Conservation (phyloP, 805 yeast species). For the Saturnispora dispora region DNA sequence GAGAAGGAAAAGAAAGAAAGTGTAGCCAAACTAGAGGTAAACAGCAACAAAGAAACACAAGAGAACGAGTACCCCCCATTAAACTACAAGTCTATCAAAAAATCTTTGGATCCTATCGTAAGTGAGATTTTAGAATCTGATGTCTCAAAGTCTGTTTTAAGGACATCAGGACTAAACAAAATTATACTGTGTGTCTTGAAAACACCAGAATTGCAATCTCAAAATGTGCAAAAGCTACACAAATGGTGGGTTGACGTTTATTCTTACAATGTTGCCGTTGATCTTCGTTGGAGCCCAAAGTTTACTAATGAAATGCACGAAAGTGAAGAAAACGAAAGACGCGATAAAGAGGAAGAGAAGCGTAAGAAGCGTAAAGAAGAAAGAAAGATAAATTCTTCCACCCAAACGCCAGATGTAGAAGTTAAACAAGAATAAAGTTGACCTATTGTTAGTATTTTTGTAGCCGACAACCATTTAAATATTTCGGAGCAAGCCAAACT, state of each 20-base stretch:
- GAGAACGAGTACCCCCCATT: conserved; percentile 6
- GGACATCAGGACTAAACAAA: conserved; percentile 26
- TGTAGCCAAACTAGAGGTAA: neutral
- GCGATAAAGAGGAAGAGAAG: conserved; percentile 34
- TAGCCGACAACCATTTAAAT: neutral
- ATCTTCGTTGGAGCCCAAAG: conserved; percentile 23
- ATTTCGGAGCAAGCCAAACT: neutral
- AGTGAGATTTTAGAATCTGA: conserved; percentile 20
- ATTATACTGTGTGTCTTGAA: conserved; percentile 27
- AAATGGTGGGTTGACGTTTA: conserved; percentile 21
- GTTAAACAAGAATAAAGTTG: neutral
- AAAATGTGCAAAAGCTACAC: conserved; percentile 14
- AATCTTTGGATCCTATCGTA: conserved; percentile 18
- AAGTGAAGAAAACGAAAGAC: conserved; percentile 15
- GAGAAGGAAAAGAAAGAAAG: neutral
- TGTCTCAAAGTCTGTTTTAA: conserved; percentile 24
- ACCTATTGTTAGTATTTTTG: neutral
- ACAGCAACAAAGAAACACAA: neutral
- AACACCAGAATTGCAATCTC: conserved; percentile 27
- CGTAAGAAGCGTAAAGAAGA: conserved; percentile 14
- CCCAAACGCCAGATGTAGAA: conserved; percentile 2
- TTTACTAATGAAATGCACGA: conserved; percentile 19
- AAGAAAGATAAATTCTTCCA: conserved; percentile 19
- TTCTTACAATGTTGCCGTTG: conserved; percentile 21
- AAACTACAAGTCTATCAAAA: conserved; percentile 17